These are phyloP conservation scores for Rhodotorula graminis DNA, from an alignment of 768 basidiomycete species.

Conservation along the genomic window DNA sequence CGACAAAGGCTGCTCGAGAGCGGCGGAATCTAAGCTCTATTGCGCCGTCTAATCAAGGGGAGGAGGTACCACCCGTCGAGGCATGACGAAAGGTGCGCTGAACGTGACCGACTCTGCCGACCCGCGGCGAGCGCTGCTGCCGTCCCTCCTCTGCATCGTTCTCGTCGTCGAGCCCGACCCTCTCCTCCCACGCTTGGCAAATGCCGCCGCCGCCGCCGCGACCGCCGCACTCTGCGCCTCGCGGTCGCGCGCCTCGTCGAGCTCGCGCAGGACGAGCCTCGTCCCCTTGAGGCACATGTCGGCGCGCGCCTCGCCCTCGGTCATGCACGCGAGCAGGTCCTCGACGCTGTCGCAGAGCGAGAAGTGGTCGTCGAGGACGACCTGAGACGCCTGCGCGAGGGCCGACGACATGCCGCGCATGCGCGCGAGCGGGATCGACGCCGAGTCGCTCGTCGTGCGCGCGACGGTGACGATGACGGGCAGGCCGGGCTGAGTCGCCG, in stretches of 20 bases:
- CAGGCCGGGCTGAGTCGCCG: constrained; percentile 3
- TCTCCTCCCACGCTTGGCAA: background rate
- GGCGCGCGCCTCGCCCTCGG: constrained; percentile 24
- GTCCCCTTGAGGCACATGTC: constrained; percentile 24
- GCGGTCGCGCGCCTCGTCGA: constrained; percentile 13
- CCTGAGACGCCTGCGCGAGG: constrained; percentile 16
- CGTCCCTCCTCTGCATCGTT: background rate
- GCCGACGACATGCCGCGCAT: constrained; percentile 15
- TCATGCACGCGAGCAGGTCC: constrained; percentile 19
- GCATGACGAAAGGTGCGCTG: background rate
- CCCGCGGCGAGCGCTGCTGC: background rate
- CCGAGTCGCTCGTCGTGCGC: constrained; percentile 6
- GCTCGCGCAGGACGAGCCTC: constrained; percentile 13
- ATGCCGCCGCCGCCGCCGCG: constrained; percentile 10
- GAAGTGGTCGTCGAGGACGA: constrained; percentile 22
- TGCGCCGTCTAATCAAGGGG: background rate
- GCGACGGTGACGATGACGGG: constrained; percentile 13
- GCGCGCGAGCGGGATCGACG: constrained; percentile 1
- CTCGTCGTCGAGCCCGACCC: background rate
- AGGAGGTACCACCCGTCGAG: background rate
- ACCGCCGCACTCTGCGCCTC: constrained; percentile 3
- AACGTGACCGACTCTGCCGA: background rate
- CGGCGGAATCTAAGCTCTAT: background rate
- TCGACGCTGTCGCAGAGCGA: constrained; percentile 18
- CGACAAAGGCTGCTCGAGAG: background rate